Evolutionary conservation across 805 yeast species (phyloP).

Genomic region (Scheffersomyces ergatensis): DNA sequence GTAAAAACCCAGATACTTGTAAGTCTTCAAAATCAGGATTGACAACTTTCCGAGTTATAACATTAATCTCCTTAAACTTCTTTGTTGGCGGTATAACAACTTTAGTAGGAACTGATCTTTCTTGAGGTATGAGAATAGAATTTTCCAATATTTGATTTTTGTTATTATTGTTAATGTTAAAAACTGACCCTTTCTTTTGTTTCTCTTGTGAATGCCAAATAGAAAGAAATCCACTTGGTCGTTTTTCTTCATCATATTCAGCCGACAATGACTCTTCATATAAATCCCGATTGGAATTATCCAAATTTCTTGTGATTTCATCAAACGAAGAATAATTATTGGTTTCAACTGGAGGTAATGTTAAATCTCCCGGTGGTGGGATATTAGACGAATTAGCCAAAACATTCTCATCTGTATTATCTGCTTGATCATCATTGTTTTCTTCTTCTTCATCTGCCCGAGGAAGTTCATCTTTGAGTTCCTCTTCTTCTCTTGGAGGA

Average conservation of each 20-base stretch:
- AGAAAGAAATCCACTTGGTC: constrained; percentile 28
- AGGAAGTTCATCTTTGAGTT: constrained; percentile 1
- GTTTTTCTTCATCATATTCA: constrained; percentile 33
- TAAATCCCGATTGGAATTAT: constrained; percentile 12
- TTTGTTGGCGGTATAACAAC: constrained; percentile 26
- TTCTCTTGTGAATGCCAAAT: constrained; percentile 43
- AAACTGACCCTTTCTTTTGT: constrained; percentile 9
- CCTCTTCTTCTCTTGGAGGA: constrained; percentile 12
- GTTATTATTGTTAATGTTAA: constrained; percentile 7
- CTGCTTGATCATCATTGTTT: no score
- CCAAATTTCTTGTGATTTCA: constrained; percentile 30
- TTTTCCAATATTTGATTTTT: constrained; percentile 6
- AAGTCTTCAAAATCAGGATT: constrained; percentile 43
- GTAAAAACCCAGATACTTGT: constrained; percentile 40
- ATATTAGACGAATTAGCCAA: constrained; percentile 45
- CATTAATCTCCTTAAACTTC: constrained; percentile 39
- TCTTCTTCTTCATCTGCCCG: not conserved
- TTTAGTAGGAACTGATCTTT: constrained; percentile 19
- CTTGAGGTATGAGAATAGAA: constrained; percentile 9
- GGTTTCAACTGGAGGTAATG: constrained; percentile 41
- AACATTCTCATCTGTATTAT: constrained; percentile 18
- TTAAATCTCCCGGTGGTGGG: constrained; percentile 30
- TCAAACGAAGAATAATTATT: constrained; percentile 39
- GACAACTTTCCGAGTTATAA: constrained; percentile 40
- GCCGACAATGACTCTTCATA: constrained; percentile 42